Percentiles rank a stretch among this genome's conserved stretches.
phyloP scores from a whole-genome alignment of 1,284 basidiomycete species.

The Mycena citricolor region DNA sequence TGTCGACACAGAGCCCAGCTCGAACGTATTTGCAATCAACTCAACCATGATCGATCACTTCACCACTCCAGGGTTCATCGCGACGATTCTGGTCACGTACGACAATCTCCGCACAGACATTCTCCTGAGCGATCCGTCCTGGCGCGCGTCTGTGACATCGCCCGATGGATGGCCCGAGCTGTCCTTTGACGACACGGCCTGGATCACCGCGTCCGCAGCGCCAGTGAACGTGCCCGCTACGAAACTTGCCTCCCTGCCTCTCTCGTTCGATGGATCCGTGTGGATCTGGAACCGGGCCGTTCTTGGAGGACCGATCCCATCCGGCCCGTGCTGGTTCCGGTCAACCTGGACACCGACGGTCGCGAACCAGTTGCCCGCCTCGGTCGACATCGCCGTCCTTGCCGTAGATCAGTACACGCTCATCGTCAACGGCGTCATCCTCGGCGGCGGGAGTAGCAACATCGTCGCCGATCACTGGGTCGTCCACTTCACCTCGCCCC shows the following conservation, averaged over 20 bases:
- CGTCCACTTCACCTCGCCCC: too few species aligned
- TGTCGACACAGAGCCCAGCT: not conserved
- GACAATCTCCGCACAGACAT: constrained; percentile 1
- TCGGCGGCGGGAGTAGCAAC: too few species aligned
- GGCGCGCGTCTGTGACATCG: not conserved
- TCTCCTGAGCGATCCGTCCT: not conserved
- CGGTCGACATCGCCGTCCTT: too few species aligned
- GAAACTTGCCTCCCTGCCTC: not conserved
- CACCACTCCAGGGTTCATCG: not conserved
- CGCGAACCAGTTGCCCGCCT: too few species aligned
- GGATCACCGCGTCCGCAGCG: too few species aligned
- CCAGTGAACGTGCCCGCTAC: too few species aligned
- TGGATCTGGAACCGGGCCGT: not conserved
- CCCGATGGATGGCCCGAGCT: not conserved
- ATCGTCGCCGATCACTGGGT: too few species aligned
- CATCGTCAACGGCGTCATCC: too few species aligned
- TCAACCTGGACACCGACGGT: too few species aligned
- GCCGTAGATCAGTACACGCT: too few species aligned
- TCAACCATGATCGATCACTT: not conserved
- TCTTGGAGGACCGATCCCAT: too few species aligned
- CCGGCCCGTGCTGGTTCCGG: too few species aligned
- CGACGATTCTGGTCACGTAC: constrained; percentile 5
- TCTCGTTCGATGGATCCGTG: not conserved
- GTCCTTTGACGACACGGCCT: constrained; percentile 2
- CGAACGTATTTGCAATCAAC: constrained; percentile 2